A percentile compares a stretch with the other conserved stretches of the same genome.
Conservation (phyloP, 176 grass and related monocot species). For the Cocos nucifera region DNA sequence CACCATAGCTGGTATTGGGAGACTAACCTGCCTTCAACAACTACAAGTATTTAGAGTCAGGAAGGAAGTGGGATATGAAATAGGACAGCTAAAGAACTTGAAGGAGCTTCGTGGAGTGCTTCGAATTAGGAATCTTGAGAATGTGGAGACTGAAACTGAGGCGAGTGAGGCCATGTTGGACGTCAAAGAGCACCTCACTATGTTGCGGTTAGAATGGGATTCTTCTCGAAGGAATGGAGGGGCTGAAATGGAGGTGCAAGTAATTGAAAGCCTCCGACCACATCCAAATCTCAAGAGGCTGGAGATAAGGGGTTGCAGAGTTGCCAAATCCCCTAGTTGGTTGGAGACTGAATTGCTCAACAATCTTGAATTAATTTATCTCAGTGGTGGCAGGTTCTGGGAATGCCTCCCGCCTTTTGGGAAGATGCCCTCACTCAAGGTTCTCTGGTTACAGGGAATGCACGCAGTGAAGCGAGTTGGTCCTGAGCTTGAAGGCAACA, state of each 20-base stretch:
- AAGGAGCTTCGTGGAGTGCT: constrained; percentile 18
- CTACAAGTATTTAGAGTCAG: constrained; percentile 12
- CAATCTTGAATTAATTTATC: constrained; percentile 31
- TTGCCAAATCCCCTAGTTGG: constrained; percentile 11
- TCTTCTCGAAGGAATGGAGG: constrained; percentile 1
- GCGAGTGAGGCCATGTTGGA: constrained; percentile 16
- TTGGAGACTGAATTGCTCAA: constrained; percentile 11
- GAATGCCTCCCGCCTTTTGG: constrained; percentile 41
- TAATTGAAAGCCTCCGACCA: constrained; percentile 15
- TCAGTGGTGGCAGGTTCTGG: constrained; percentile 30
- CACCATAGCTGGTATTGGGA: constrained; percentile 14
- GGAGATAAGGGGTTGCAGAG: constrained; percentile 7
- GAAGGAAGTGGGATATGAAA: constrained; percentile 14
- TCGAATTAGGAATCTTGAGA: constrained; percentile 20
- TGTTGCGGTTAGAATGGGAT: constrained; percentile 10
- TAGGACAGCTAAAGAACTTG: constrained; percentile 19
- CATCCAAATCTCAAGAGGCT: constrained; percentile 17
- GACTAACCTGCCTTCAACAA: constrained; percentile 8
- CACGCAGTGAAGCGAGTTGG: constrained; percentile 26
- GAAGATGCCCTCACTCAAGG: constrained; percentile 36
- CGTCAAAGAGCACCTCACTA: constrained; percentile 15
- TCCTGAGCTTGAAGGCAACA: constrained; percentile 20
- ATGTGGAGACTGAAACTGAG: constrained; percentile 6
- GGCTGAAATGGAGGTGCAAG: neutral
- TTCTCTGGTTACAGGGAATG: constrained; percentile 32